A percentile compares a stretch with the other conserved stretches of the same genome.
Conservation (phyloP, 1,284 basidiomycete genomes). For the Pascua guehoae region DNA sequence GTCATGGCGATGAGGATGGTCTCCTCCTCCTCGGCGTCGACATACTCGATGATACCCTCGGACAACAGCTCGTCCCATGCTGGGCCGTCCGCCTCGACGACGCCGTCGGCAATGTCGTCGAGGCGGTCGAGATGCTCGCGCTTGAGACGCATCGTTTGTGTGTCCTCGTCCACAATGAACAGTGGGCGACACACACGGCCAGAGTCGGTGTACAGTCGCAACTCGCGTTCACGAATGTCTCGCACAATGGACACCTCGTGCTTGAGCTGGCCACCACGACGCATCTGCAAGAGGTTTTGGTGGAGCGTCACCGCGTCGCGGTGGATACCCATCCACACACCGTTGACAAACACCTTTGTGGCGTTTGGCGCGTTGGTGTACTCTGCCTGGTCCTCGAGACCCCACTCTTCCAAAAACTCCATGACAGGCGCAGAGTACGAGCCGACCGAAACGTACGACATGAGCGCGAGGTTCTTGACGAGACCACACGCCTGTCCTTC, state of each 20-base stretch:
- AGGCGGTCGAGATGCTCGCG: slow-evolving; percentile 71
- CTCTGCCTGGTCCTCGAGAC: slow-evolving; percentile 85
- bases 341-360: slow-evolving; percentile 98
- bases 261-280: slow-evolving; percentile 92
- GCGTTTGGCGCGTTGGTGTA: slow-evolving; percentile 78
- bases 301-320: slow-evolving; percentile 89
- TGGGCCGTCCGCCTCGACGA: slow-evolving; percentile 57
- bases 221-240: slow-evolving; percentile 92
- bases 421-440: slow-evolving; percentile 94
- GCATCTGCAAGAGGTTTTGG: slow-evolving; percentile 84
- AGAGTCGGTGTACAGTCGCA: slow-evolving; percentile 92
- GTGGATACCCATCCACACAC: slow-evolving; percentile 99
- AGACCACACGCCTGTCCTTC: slow-evolving; percentile 99
- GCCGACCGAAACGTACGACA: slow-evolving; percentile 97
- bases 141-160: slow-evolving; percentile 67
- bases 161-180: slow-evolving; percentile 90
- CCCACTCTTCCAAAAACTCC: slow-evolving; percentile 99
- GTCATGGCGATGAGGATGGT: slow-evolving; percentile 99
- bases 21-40: slow-evolving; percentile 99
- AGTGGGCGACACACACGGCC: slow-evolving; percentile 94
- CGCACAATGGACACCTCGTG: slow-evolving; percentile 95
- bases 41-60: slow-evolving; percentile 83
- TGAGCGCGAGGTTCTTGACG: slow-evolving; percentile 96
- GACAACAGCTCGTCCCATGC: slow-evolving; percentile 85
- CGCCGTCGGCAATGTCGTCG: slow-evolving; percentile 49